Base-by-base conservation (phyloP, 2,329 filamentous ascomycete genomes). In the Mycocentrospora acerina region DNA sequence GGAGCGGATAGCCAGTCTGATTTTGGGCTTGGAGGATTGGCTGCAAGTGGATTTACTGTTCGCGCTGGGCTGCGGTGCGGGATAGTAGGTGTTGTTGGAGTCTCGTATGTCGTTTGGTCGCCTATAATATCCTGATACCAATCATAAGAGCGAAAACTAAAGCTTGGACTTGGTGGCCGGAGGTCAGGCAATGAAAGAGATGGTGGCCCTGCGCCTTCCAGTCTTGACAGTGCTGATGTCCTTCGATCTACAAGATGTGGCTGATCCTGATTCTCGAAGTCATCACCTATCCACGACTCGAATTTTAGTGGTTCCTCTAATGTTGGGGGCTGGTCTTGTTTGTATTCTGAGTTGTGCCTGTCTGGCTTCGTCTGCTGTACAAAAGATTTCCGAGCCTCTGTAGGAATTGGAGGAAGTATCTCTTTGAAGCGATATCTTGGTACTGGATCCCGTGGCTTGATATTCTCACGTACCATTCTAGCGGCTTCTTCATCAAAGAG, bases 91-190 rank as follows among this genome's bases (percentile, higher is more conserved):
- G 37, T 35, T 5, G 37, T 35, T 18, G 30, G 9, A 9, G 28
- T 14, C 16, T 48, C 46, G 4, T 37, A 38, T 18, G 35, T 37
- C 15, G 39, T 24, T 11, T 43, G 46, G 18, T 57, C 52, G 19
- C 49, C 47, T 32, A 58, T 55, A 13, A 59, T 59, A 15, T 57
- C 55, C 28, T 55, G 53, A 31, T 59, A 59, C 55, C 55, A 59
- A 29, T 57, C 53, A 24, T 59, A 59, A 7, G 55, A 57, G 18
- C 43, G 46, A 18, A 56, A 57, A 16, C 54, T 57, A 24, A 56
- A 44, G 24, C 53, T 52, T 9, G 55, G 53, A 17, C 53, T 57
- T 29, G 55, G 53, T 10, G 55, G 55, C 29, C 41, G 43, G 14
- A 48, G 24, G n/a, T 50, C 51, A 8, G 49, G 49, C 7, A 52